Evolutionary conservation across 495 filamentous ascomycete genomes (phyloP).

Genomic region (Lasiosphaeria miniovina): DNA sequence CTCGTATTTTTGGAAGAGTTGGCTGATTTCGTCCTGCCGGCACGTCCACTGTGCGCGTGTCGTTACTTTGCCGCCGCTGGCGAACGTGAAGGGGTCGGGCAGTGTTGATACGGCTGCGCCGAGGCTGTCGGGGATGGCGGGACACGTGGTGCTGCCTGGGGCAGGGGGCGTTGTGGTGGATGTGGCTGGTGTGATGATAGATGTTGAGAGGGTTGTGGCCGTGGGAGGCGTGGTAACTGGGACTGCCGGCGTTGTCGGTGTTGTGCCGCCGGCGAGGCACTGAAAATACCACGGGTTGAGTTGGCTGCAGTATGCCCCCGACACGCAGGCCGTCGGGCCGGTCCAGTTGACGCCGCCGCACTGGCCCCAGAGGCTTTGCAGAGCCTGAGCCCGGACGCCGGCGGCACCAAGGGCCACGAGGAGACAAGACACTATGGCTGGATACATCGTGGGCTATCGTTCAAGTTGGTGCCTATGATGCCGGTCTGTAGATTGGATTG

Average conservation of each 20-base stretch:
- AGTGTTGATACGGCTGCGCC: conserved; percentile 28
- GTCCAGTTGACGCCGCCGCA: conserved; percentile 46
- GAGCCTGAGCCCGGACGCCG: conserved; percentile 16
- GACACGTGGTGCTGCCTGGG: conserved; percentile 17
- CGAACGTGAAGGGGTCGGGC: conserved; percentile 51
- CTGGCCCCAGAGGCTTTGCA: conserved; percentile 34
- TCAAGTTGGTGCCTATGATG: not conserved
- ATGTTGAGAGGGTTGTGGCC: conserved; percentile 8
- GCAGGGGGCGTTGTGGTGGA: conserved; percentile 9
- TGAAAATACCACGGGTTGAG: conserved; percentile 43
- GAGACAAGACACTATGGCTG: conserved; percentile 18
- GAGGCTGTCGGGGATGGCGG: conserved; percentile 15
- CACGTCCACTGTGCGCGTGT: conserved; percentile 47
- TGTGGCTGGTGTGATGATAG: conserved; percentile 3
- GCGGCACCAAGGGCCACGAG: conserved; percentile 21
- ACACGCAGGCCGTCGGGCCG: conserved; percentile 38
- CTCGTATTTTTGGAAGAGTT: conserved; percentile 50
- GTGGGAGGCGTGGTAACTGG: conserved; percentile 4
- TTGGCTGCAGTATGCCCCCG: conserved; percentile 37
- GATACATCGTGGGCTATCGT: conserved; percentile 10
- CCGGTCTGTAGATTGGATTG: too few species aligned
- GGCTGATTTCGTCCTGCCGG: conserved; percentile 48
- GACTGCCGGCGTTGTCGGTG: conserved; percentile 13
- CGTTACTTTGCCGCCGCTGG: conserved; percentile 43
- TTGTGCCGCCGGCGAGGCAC: conserved; percentile 29